These are phyloP conservation scores for Aspergillus quadricinctus DNA, from an alignment of 2,329 filamentous ascomycete species.

Conservation along the genomic window DNA sequence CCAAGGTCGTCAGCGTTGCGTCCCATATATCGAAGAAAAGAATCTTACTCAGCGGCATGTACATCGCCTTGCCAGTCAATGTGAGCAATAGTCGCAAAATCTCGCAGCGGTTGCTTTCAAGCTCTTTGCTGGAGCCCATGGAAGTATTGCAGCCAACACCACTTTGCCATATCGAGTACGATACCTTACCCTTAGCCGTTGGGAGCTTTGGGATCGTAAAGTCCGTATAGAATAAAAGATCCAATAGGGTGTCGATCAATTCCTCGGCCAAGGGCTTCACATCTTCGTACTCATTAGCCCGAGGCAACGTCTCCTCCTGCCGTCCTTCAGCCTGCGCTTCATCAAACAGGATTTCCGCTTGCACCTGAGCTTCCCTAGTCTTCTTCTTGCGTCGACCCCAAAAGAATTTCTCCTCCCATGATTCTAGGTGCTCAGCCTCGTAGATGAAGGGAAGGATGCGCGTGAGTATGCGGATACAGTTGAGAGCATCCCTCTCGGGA, in stretches of 20 bases:
- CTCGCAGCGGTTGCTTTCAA: constrained; percentile 89
- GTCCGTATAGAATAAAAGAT: constrained; percentile 85
- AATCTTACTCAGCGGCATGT: constrained; percentile 67
- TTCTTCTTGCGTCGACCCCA: constrained; percentile 73
- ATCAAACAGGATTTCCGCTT: constrained; percentile 79
- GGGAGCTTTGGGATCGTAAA: constrained; percentile 76
- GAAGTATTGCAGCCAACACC: constrained; percentile 92
- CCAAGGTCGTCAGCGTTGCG: constrained; percentile 9
- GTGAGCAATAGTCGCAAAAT: constrained; percentile 81
- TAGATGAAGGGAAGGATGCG: constrained; percentile 87
- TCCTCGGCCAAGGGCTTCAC: constrained; percentile 87
- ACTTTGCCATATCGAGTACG: constrained; percentile 95
- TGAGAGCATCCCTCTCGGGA: constrained; percentile 80
- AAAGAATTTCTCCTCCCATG: constrained; percentile 92
- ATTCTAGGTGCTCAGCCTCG: constrained; percentile 74
- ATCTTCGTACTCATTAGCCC: constrained; percentile 67
- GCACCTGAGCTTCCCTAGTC: constrained; percentile 61
- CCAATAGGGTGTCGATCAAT: constrained; percentile 81
- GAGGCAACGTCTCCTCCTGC: constrained; percentile 40
- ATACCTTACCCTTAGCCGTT: constrained; percentile 71
- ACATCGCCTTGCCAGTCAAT: constrained; percentile 87
- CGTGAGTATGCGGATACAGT: constrained; percentile 89
- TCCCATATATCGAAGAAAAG: not conserved
- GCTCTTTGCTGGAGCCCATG: constrained; percentile 82
- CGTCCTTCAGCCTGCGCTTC: constrained; percentile 57